Evolutionary conservation across 495 filamentous ascomycete genomes (phyloP).

Genomic region (Penicillium waksmanii): DNA sequence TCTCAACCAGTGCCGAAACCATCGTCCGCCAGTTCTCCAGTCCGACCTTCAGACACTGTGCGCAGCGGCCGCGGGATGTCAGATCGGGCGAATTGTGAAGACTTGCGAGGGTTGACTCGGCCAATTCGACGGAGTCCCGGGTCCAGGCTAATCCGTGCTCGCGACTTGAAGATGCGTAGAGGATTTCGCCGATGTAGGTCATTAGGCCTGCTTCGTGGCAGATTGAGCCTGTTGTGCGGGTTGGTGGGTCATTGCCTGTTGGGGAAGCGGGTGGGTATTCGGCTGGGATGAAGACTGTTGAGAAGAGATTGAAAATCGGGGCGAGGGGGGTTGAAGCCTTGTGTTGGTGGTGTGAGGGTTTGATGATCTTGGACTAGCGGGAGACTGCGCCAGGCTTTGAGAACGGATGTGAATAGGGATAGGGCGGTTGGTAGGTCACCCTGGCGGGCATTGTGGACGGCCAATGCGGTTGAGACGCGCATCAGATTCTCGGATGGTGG

Average conservation of each 20-base stretch:
- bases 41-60: constrained; percentile 71
- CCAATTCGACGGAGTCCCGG: constrained; percentile 75
- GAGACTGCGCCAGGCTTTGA: constrained; percentile 67
- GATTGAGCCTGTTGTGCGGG: constrained; percentile 59
- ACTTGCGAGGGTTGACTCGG: constrained; percentile 53
- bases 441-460: constrained; percentile 71
- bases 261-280: constrained; percentile 66
- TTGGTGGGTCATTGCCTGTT: constrained; percentile 66
- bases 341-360: constrained; percentile 52
- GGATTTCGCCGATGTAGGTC: constrained; percentile 91
- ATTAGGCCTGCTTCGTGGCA: constrained; percentile 87
- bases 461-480: constrained; percentile 72
- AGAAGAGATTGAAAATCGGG: constrained; percentile 37
- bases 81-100: constrained; percentile 44
- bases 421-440: constrained; percentile 67
- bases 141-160: constrained; percentile 82
- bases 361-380: constrained; percentile 35
- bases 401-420: constrained; percentile 82
- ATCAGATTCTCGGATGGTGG: constrained; percentile 72
- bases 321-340: constrained; percentile 52
- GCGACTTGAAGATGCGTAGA: constrained; percentile 68
- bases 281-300: constrained; percentile 50
- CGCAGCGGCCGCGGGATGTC: constrained; percentile 57
- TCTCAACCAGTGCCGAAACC: constrained; percentile 58
- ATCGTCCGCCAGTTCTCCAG: constrained; percentile 78